Evolutionary conservation across 768 basidiomycete species (phyloP), one percentile per base, ranked within the genome.

Genomic region (Hericium erinaceus): DNA sequence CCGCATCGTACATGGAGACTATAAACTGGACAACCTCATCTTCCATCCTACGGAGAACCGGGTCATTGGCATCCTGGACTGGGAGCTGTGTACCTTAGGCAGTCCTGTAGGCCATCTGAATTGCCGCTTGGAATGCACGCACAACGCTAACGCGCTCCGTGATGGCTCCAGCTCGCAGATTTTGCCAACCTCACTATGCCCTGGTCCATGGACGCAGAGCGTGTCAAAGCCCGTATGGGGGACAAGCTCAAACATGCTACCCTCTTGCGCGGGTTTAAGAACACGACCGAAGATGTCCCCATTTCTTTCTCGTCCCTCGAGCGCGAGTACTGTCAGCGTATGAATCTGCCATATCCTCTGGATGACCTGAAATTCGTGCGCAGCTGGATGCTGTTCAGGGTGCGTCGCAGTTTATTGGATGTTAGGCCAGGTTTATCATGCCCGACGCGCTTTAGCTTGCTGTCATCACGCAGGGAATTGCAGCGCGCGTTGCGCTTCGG

Each of bases 1-100:
- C 55, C 83, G 90, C n/a, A 84, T 99, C 61, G 93, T 98, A 5
- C 95, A 98, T 68, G 95, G 95, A 26, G 95, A 99, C 70, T 98
- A 91, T 69, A 99, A 99, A 70, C 76, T 95, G n/a, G 95, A 99
- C 71, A 99, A 99, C 69, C 69, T 99, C 61, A 80, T 98, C 61
- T 98, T 97, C 72, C 95, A 98, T 64, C 87, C 89, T 0, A 91
- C 85, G 0, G 87, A 98, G 70, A 92, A 94, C 60, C 77, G 81
- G 44, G 94, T 98, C 3, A 93, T 98, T 61, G 97, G 92, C 5
- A 92, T 99, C 40, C 71, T 99, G 52, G 95, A 99, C 66, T 99
- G 95, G 95, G 95, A 99, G 68, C 74, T 99, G 26, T 97, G 92
- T 66, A 98, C 95, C 0, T 80, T 99, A 10, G 95, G 94, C 6